Evolutionary conservation across 2,329 filamentous ascomycete genomes (phyloP), one percentile per base, ranked within the genome.

Genomic region (Colletotrichum neosansevieriae): DNA sequence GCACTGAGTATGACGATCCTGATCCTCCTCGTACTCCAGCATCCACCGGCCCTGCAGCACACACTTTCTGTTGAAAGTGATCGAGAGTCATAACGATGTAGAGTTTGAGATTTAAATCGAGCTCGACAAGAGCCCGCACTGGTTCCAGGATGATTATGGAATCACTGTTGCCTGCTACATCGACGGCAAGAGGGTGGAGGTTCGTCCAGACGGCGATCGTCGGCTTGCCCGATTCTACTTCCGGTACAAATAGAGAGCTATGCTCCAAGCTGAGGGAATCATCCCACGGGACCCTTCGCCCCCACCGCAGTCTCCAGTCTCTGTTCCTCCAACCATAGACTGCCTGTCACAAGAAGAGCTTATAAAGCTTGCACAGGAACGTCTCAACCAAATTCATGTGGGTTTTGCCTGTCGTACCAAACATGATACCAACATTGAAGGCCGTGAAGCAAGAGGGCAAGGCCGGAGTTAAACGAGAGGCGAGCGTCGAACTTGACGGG

Each of bases 1-100:
- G 66, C 42, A 4, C 15, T 11, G 62, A 69, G 15, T 67, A 61
- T 11, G 49, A 57, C 12, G 56, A 69, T 6, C 34, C 56, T 1
- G 24, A 51, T 0, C 56, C 56, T 15, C 47, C 49, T 0, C 5
- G 3, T 5, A 17, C 10, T 9, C 0, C 62, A n/a, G 19, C 40
- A 13, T 15, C 2, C 2, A 0, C 0, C 15, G 62, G 62, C 6
- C 2, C 19, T 7, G 62, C 66, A 21, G 38, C 6, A 6, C 57
- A 69, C 44, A 29, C 24, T n/a, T n/a, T 7, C 10, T 29, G 12
- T 36, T 56, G 21, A 69, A 57, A 21, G 1, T 60, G 19, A 61
- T 67, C 6, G 49, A 69, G 29, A 67, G 66, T 6, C 3, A 67
- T 19, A 56, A 50, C 1, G 50, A 67, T 17, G 3, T 42, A 0